Percentiles rank a stretch among this genome's conserved stretches.
These are phyloP conservation scores for Aspergillus ellipticus DNA, from an alignment of 495 filamentous ascomycete genomes.

Conservation along the genomic window DNA sequence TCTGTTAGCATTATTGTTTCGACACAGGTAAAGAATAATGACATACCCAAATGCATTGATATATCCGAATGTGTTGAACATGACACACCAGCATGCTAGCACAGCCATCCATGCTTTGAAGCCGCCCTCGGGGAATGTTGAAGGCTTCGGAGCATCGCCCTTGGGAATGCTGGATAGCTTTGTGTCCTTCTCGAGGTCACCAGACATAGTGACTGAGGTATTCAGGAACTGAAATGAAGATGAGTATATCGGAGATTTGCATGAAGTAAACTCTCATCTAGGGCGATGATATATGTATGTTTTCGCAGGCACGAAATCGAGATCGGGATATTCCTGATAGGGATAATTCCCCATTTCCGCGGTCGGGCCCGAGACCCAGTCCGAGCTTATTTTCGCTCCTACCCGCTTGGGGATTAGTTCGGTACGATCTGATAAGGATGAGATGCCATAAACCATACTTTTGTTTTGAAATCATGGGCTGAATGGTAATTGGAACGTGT, in stretches of 20 bases:
- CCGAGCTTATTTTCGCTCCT: neutral
- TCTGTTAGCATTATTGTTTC: too few species aligned
- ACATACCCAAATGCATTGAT: conserved; percentile 49
- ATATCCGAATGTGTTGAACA: conserved; percentile 55
- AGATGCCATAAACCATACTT: too few species aligned
- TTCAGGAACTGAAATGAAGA: too few species aligned
- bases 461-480: too few species aligned
- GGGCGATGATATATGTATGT: neutral
- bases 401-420: too few species aligned
- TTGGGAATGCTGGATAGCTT: neutral
- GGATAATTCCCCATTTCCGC: neutral
- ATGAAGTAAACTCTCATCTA: too few species aligned
- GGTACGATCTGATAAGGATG: too few species aligned
- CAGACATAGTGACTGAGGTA: too few species aligned
- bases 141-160: neutral
- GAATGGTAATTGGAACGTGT: too few species aligned
- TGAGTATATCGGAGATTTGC: too few species aligned
- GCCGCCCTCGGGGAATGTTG: conserved; percentile 48
- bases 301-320: neutral
- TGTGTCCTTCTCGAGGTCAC: neutral
- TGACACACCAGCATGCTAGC: conserved; percentile 51
- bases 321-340: neutral
- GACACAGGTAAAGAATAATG: neutral
- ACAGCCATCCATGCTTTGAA: conserved; percentile 55
- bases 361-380: neutral